Conservation (phyloP, 768 basidiomycete species). For the Tephrocybe sp. region DNA sequence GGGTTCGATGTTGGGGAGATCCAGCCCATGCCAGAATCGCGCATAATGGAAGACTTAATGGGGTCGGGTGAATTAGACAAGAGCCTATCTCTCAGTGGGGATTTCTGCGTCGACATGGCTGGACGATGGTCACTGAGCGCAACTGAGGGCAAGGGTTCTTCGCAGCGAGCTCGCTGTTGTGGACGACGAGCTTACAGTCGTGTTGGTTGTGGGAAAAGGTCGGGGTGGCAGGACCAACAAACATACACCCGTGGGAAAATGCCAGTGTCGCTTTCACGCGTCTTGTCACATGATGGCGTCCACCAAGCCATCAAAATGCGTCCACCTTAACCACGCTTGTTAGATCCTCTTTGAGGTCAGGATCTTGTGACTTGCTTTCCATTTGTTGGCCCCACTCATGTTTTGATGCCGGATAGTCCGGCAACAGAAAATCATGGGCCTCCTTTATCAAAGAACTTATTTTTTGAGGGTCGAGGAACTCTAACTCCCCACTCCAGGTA, state of each 20-base stretch:
- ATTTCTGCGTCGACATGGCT: slow-evolving; percentile 38
- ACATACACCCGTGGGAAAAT: slow-evolving; percentile 38
- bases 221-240: slow-evolving; percentile 36
- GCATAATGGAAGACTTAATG: slow-evolving; percentile 61
- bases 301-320: background rate
- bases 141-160: slow-evolving; percentile 5
- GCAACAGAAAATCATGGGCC: slow-evolving; percentile 5
- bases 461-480: background rate
- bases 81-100: slow-evolving; percentile 59
- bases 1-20: slow-evolving; percentile 40
- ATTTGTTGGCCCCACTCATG: background rate
- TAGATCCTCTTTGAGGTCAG: too few relatives aligned
- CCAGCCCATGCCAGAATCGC: slow-evolving; percentile 69
- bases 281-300: slow-evolving; percentile 41
- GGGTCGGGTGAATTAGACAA: slow-evolving; percentile 63
- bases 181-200: slow-evolving; percentile 13
- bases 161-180: slow-evolving; percentile 13
- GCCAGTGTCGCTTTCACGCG: slow-evolving; percentile 27
- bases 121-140: slow-evolving; percentile 1
- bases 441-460: background rate
- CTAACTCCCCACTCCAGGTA: background rate
- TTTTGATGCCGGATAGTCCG: background rate
- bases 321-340: background rate
- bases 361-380: background rate
- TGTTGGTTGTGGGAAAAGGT: slow-evolving; percentile 18